Conservation (phyloP, 441 rosid species). For the Pelargonium citronellum region DNA sequence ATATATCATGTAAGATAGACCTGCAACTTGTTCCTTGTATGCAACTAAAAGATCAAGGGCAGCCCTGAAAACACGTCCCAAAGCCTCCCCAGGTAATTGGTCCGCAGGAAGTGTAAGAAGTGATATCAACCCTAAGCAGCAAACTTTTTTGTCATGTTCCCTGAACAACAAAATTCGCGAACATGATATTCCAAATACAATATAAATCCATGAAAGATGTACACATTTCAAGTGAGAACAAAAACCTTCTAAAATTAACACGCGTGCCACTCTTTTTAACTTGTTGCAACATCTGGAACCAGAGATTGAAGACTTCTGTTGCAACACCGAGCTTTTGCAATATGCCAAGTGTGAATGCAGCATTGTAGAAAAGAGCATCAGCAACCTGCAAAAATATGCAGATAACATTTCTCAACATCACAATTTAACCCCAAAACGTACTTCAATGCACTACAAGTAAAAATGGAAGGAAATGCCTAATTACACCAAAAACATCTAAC, state of each 20-base stretch:
- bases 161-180: constrained; percentile 37
- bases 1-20: constrained; percentile 28
- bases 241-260: constrained; percentile 78
- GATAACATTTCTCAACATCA: background rate
- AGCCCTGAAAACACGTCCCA: constrained; percentile 74
- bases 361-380: constrained; percentile 82
- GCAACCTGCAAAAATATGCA: constrained; percentile 53
- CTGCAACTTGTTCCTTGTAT: constrained; percentile 95
- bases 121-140: constrained; percentile 90
- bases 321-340: constrained; percentile 73
- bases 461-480: background rate
- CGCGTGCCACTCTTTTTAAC: constrained; percentile 67
- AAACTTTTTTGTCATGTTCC: constrained; percentile 90
- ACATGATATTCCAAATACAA: background rate
- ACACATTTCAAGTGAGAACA: background rate
- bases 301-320: constrained; percentile 60
- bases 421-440: background rate
- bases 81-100: constrained; percentile 73
- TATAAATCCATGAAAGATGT: background rate
- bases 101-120: constrained; percentile 69
- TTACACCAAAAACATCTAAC: background rate
- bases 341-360: constrained; percentile 62
- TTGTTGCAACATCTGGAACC: constrained; percentile 95
- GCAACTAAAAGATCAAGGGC: constrained; percentile 82
- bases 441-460: background rate